Evolutionary conservation across 176 grass and related monocot genomes (phyloP).

Genomic region (Echinochloa phyllopogon): DNA sequence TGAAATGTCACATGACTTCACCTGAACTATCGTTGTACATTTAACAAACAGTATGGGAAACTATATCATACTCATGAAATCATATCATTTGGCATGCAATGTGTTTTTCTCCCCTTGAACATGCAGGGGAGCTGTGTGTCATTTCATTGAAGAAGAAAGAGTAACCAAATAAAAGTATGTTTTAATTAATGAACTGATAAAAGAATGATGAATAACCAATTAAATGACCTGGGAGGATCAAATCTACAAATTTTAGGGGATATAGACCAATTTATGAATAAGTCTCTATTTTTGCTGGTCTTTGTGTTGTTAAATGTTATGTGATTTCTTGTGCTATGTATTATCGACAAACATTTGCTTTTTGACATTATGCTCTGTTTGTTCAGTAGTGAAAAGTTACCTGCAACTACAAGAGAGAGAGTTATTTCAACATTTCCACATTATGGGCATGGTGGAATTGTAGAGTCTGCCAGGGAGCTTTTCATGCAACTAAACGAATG

Average conservation of each 20-base stretch:
- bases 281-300: background rate
- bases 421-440: slow-evolving; percentile 90
- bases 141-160: slow-evolving; percentile 1
- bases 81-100: background rate
- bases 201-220: background rate
- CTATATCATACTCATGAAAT: slow-evolving; percentile 33
- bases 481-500: slow-evolving; percentile 87
- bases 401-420: slow-evolving; percentile 62
- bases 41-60: background rate
- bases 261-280: background rate
- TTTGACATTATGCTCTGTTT: slow-evolving; percentile 38
- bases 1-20: background rate
- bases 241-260: background rate
- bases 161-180: background rate
- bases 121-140: background rate
- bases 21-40: background rate
- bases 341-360: background rate
- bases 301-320: slow-evolving; percentile 21
- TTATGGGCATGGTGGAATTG: slow-evolving; percentile 95
- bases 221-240: background rate
- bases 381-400: slow-evolving; percentile 70
- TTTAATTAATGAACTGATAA: slow-evolving; percentile 24
- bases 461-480: slow-evolving; percentile 89
- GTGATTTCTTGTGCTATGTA: slow-evolving; percentile 8
- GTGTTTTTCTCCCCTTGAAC: background rate